Base-by-base conservation (phyloP, 2,329 filamentous ascomycete species). In the Alternaria sp. region DNA sequence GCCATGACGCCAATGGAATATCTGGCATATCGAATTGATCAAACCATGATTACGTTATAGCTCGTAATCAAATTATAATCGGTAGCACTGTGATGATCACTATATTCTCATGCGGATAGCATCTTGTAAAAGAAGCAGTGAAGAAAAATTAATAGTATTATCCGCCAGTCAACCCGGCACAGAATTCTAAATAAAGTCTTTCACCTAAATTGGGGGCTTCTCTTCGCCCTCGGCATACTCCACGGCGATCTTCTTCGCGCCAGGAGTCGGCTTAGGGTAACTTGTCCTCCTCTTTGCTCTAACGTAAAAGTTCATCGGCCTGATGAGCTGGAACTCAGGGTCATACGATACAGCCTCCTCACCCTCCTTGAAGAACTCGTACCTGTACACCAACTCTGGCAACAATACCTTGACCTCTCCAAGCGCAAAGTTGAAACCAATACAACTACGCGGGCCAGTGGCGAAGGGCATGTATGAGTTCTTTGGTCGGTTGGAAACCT, bases 401-500 rank as follows among this genome's bases (percentile, higher is more conserved):
- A 66, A 22, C 10, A 66, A 5, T 7, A 66, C 54, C 11, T 65
- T 62, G 14, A 63, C 59, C 20, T 66, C 62, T 1, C 54, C 53
- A 18, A 66, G 30, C 16, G 64, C 64, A 36, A 66, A 62, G 34
- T 66, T 64, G 32, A 65, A 65, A 2, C 62, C 64, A 14, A 65
- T 62, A 18, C 64, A 66, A n/a, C 57, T 60, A 5, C 64, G 40
- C 12, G 56, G 59, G 3, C 64, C 64, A 0, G 62, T 60, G 0
- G 54, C 64, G 16, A 67, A 67, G 2, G 64, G 64, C 20, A 65
- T 67, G 28, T 67, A 67, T 2, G 54, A 50, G 28, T 54, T 59
- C 62, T 63, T 62, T 1, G 51, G 64, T 1, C 62, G 57, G 32
- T 60, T 59, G 5, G 51, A 18, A 56, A 86, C 85, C 12, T 80